These are phyloP conservation scores for Solanum okadae DNA, from an alignment of 257 asterid genomes.

Conservation along the genomic window DNA sequence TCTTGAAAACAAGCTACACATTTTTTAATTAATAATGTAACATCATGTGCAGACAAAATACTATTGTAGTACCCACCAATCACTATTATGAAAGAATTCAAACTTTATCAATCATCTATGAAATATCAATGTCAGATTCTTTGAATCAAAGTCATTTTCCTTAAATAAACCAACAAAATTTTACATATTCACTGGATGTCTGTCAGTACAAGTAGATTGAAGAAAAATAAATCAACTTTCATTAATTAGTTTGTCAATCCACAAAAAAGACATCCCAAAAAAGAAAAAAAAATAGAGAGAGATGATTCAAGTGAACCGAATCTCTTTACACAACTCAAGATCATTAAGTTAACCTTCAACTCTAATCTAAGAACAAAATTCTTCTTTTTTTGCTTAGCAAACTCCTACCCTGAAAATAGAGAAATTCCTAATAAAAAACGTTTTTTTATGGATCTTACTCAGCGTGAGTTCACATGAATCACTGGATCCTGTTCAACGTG, in stretches of 20 bases:
- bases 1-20: constrained; percentile 10
- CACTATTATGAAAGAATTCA: not conserved
- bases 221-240: constrained; percentile 10
- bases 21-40: not conserved
- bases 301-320: constrained; percentile 12
- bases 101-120: not conserved
- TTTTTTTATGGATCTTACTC: not conserved
- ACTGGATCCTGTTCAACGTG: not conserved
- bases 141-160: not conserved
- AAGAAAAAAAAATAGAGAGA: not conserved
- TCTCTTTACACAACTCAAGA: not conserved
- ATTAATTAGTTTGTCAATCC: constrained; percentile 9
- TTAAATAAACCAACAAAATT: constrained; percentile 12
- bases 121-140: not conserved
- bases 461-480: not conserved
- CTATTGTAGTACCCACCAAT: not conserved
- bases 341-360: constrained; percentile 6
- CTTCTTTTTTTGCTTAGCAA: not conserved
- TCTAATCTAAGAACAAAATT: constrained; percentile 11
- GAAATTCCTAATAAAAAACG: not conserved
- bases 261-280: not conserved
- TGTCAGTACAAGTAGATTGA: not conserved
- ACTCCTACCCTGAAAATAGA: not conserved
- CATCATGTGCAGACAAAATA: not conserved
- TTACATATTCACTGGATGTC: not conserved